phyloP scores from a whole-genome alignment of 2,329 filamentous ascomycete species.

The Hysterium pulicare region DNA sequence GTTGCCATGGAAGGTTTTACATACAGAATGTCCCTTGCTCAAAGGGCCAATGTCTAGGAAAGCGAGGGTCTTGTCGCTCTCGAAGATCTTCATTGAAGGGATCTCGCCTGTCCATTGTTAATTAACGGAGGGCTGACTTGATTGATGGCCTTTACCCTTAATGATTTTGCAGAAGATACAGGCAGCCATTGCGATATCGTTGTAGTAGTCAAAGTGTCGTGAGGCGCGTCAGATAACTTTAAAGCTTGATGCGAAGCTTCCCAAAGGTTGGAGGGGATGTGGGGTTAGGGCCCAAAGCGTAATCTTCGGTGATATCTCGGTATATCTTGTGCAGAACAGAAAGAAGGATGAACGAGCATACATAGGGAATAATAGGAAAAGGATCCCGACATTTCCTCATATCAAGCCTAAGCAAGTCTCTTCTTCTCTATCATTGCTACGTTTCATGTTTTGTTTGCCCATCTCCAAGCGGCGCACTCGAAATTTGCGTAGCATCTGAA shows the following conservation, averaged over 20 bases:
- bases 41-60: constrained; percentile 96
- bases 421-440: constrained; percentile 3
- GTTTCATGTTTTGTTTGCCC: constrained; percentile 15
- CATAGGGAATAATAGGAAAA: too few relatives aligned
- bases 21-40: constrained; percentile 82
- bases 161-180: constrained; percentile 99
- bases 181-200: constrained; percentile 52
- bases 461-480: constrained; percentile 53
- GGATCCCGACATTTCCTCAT: too few relatives aligned
- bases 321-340: too few relatives aligned
- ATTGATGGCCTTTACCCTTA: constrained; percentile 61
- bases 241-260: constrained; percentile 7
- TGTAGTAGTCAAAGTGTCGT: constrained; percentile 11
- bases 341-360: too few relatives aligned
- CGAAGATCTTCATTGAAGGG: constrained; percentile 92
- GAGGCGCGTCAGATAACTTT: constrained; percentile 18
- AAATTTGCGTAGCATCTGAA: constrained; percentile 80
- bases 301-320: constrained; percentile 1
- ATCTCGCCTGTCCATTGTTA: constrained; percentile 68
- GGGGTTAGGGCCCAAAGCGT: not conserved
- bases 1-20: constrained; percentile 21
- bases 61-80: constrained; percentile 87
- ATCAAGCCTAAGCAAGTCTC: too few relatives aligned
- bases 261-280: constrained; percentile 1
- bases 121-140: constrained; percentile 6